Conservation (phyloP, 2,329 filamentous ascomycete species). For the Aspergillus puulaauensis region DNA sequence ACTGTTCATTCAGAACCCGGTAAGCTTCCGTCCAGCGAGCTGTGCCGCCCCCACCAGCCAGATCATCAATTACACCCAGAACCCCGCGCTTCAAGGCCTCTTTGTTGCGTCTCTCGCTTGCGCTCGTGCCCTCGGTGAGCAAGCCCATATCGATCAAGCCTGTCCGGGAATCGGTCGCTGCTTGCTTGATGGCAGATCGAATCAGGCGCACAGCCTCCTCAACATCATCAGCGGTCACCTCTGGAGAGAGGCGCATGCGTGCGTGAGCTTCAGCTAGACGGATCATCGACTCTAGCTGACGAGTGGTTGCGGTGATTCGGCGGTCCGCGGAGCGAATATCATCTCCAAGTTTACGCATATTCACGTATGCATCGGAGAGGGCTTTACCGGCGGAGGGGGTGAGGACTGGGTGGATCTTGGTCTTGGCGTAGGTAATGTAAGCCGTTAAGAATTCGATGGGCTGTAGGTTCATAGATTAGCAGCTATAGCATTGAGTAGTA, state of each 20-base stretch:
- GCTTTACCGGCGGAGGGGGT: slow-evolving; percentile 77
- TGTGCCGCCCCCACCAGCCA: slow-evolving; percentile 64
- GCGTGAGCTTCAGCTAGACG: slow-evolving; percentile 94
- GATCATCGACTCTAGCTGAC: slow-evolving; percentile 98
- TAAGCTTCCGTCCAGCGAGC: slow-evolving; percentile 79
- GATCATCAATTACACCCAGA: slow-evolving; percentile 73
- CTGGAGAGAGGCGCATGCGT: slow-evolving; percentile 84
- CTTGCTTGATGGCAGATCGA: slow-evolving; percentile 90
- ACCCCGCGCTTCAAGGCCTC: slow-evolving; percentile 82
- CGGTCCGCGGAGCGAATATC: slow-evolving; percentile 86
- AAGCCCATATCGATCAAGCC: slow-evolving; percentile 97
- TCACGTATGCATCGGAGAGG: slow-evolving; percentile 83
- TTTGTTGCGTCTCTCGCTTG: slow-evolving; percentile 78
- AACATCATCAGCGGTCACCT: slow-evolving; percentile 80
- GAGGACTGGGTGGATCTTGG: slow-evolving; percentile 79
- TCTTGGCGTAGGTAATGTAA: slow-evolving; percentile 95
- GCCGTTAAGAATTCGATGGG: slow-evolving; percentile 93
- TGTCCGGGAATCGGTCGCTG: slow-evolving; percentile 87
- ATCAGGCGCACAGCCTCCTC: slow-evolving; percentile 89
- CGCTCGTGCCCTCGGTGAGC: slow-evolving; percentile 88
- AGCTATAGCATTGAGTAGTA: background rate
- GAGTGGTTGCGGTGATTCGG: slow-evolving; percentile 94
- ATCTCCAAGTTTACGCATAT: slow-evolving; percentile 90
- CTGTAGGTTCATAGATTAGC: slow-evolving; percentile 41
- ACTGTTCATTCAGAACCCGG: slow-evolving; percentile 69